Evolutionary conservation across 768 basidiomycete genomes (phyloP), one percentile per base, ranked within the genome.

Genomic region (Psilocybe sp.): DNA sequence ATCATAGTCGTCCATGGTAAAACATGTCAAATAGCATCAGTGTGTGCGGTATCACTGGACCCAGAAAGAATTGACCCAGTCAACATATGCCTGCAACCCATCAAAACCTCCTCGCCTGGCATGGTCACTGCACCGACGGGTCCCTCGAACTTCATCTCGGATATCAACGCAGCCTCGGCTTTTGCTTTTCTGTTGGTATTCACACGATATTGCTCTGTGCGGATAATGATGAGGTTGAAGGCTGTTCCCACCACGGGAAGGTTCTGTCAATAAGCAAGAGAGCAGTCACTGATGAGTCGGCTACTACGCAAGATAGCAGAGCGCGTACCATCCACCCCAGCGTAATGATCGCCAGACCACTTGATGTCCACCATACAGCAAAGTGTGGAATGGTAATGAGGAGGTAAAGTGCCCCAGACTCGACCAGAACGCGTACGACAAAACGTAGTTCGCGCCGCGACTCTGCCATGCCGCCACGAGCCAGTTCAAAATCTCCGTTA

Each of bases 161-260:
- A 28, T 28, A 28, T 28, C 3, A 28, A 7, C 3, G 23, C 23
- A 28, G 23, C 23, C 4, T 28, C 23, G 23, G 3, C 23, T 28
- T 28, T 28, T 28, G 23, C 23, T 28, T 28, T 28, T 28, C 23
- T 28, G 23, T 28, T 28, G 23, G 23, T 28, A 38, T 47, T 36
- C 5, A 53, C 52, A 33, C 52, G 47, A 19, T 38, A n/a, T 13
- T 45, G 43, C 4, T 47, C 45, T 0, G 52, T 53, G n/a, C 52
- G 52, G 14, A 53, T 49, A 9, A 50, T 12, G n/a, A 53, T 53
- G 8, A 53, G 39, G 39, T 53, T 53, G 44, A 53, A 53, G 2
- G 48, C 52, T 7, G 44, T 41, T 1, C 52, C 52, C 2, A 53
- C 47, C 2, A 42, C 47, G 1, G 52, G 52, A 4, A 53, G 33